phyloP scores from a whole-genome alignment of 805 yeast genomes.

The Helenozyma baotianmanensis region DNA sequence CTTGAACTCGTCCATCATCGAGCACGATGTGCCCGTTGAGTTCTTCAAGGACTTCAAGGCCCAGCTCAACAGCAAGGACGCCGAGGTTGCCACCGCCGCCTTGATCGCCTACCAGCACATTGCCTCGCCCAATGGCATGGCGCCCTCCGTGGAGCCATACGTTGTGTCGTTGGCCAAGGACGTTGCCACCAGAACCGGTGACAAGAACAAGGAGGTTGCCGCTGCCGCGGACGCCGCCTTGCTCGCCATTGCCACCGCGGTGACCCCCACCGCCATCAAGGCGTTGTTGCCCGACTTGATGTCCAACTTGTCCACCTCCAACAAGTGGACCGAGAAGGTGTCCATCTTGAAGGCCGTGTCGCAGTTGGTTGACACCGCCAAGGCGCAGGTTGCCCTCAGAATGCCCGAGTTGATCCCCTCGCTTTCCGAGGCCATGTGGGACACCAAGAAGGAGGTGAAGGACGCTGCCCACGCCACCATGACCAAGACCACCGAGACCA shows the following conservation, averaged over 20 bases:
- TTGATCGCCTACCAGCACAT: slow-evolving; percentile 81
- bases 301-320: slow-evolving; percentile 59
- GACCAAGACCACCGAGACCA: slow-evolving; percentile 94
- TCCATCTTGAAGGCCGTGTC: slow-evolving; percentile 83
- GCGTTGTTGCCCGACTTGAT: slow-evolving; percentile 79
- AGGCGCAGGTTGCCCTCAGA: slow-evolving; percentile 93
- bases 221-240: slow-evolving; percentile 73
- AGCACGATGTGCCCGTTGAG: slow-evolving; percentile 93
- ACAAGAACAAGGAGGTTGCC: slow-evolving; percentile 76
- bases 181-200: slow-evolving; percentile 80
- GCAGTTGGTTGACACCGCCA: slow-evolving; percentile 88
- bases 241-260: slow-evolving; percentile 68
- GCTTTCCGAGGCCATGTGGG: slow-evolving; percentile 99
- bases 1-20: slow-evolving; percentile 94
- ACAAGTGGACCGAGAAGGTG: slow-evolving; percentile 98
- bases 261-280: slow-evolving; percentile 94
- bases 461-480: slow-evolving; percentile 93
- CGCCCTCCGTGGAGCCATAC: slow-evolving; percentile 95
- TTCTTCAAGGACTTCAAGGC: slow-evolving; percentile 76
- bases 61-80: slow-evolving; percentile 72
- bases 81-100: slow-evolving; percentile 63
- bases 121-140: slow-evolving; percentile 70
- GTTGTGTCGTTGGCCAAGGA: slow-evolving; percentile 71
- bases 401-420: slow-evolving; percentile 99
- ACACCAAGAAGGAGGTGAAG: slow-evolving; percentile 98